Conservation (phyloP, 305 asterid genomes). For the Fraxinus floribunda region DNA sequence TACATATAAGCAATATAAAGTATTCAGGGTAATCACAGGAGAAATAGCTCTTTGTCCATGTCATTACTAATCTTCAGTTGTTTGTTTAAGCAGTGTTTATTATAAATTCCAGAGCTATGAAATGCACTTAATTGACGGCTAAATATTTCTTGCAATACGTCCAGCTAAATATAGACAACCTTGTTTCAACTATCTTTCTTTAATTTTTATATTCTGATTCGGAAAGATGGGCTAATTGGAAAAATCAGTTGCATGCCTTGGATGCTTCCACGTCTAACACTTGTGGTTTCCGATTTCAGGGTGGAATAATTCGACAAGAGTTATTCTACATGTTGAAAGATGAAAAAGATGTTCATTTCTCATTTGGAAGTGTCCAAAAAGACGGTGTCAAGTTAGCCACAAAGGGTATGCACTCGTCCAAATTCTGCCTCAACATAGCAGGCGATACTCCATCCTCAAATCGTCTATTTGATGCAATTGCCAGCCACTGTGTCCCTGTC, state of each 20-base stretch:
- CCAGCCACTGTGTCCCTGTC: slow-evolving; percentile 83
- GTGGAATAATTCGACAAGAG: slow-evolving; percentile 80
- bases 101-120: neutral
- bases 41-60: neutral
- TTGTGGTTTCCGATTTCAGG: slow-evolving; percentile 41
- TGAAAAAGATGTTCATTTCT: slow-evolving; percentile 76
- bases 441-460: slow-evolving; percentile 92
- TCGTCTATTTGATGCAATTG: slow-evolving; percentile 86
- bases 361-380: slow-evolving; percentile 78
- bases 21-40: neutral
- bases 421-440: slow-evolving; percentile 82
- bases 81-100: neutral
- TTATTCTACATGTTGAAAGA: slow-evolving; percentile 67
- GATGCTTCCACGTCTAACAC: neutral
- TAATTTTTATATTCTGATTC: neutral
- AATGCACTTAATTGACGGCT: neutral
- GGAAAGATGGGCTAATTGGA: neutral
- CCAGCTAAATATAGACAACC: neutral
- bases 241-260: neutral
- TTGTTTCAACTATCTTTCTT: neutral
- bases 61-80: neutral
- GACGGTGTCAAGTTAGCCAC: slow-evolving; percentile 62
- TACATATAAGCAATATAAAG: neutral
- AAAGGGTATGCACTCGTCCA: slow-evolving; percentile 66
- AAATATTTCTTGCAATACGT: neutral